Evolutionary conservation across 1,139 yeast genomes (phyloP), one percentile per base, ranked within the genome.

Genomic region (Saccharomyces hybrid): DNA sequence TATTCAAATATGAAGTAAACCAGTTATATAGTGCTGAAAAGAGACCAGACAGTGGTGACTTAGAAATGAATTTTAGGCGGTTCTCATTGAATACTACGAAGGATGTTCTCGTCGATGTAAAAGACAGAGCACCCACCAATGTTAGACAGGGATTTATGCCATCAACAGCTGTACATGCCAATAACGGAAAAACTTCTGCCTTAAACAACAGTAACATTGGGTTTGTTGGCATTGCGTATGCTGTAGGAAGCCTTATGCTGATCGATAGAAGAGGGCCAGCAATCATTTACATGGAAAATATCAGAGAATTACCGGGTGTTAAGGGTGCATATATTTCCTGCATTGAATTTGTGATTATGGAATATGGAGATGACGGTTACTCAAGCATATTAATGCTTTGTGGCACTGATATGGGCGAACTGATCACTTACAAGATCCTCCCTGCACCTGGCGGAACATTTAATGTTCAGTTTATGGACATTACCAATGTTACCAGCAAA

Each of bases 221-320:
- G 0, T 90, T 93, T 73, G 88, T 87, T 4, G 96, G 90, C 0
- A 74, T 88, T 51, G 96, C 88, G 0, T 90, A 88, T 68, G 79
- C 79, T 50, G 80, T 85, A 13, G 99, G 99, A 26, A 77, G 83
- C 47, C 62, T 93, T 32, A 71, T 85, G 3, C 84, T 93, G 0
- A 73, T 95, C 58, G 98, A 93, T 70, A 77, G 89, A 55, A 77
- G 97, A 56, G 96, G 95, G 0, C 96, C 96, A 1, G 89, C 90
- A 0, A 75, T 88, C 2, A 86, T 91, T 31, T 80, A 76, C 62
- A 78, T 82, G 59, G 83, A 76, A n/a, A 71, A 73, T 41, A 57
- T 73, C 11, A 63, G 58, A 26, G 61, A 64, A 25, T 53, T 63
- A 13, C 57, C 70, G 2, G 61, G 60, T 4, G 53, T 57, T 53